Conservation (phyloP, 2,329 filamentous ascomycete genomes). For the Phialocephala sp. region DNA sequence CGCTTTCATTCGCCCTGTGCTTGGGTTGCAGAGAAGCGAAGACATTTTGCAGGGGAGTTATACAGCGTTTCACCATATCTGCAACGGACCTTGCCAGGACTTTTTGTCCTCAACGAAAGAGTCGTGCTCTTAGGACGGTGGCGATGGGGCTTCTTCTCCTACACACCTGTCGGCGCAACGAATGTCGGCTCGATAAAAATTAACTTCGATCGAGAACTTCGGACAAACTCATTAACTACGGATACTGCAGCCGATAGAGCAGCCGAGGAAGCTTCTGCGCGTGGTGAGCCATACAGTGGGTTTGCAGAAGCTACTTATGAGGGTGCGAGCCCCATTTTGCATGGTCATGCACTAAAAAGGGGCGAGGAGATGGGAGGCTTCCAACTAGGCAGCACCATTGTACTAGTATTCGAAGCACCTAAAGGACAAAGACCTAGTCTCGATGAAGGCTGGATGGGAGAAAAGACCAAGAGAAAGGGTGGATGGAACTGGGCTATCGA, state of each 20-base stretch:
- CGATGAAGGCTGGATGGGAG: constrained; percentile 63
- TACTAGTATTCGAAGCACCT: constrained; percentile 95
- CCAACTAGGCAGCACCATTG: constrained; percentile 91
- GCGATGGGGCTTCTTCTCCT: constrained; percentile 97
- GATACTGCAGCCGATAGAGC: constrained; percentile 90
- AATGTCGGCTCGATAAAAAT: constrained; percentile 97
- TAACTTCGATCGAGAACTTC: constrained; percentile 94
- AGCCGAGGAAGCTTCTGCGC: constrained; percentile 75
- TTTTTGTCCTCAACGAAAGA: constrained; percentile 96
- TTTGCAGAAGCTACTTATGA: constrained; percentile 92
- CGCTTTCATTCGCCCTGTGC: constrained; percentile 94
- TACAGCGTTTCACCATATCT: constrained; percentile 96
- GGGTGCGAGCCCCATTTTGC: constrained; percentile 75
- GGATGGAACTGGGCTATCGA: constrained; percentile 89
- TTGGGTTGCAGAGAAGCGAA: constrained; percentile 92
- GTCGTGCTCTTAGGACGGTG: constrained; percentile 92
- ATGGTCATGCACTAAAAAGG: constrained; percentile 80
- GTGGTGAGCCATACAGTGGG: constrained; percentile 85
- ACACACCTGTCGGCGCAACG: constrained; percentile 93
- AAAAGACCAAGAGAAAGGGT: constrained; percentile 59
- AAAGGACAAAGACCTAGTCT: constrained; percentile 61
- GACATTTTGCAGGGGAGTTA: constrained; percentile 97
- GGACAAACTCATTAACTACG: constrained; percentile 89
- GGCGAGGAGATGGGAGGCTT: constrained; percentile 99
- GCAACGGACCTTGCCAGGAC: constrained; percentile 86